Evolutionary conservation across 805 yeast species (phyloP).

Genomic region (Kuraishia floccosa): DNA sequence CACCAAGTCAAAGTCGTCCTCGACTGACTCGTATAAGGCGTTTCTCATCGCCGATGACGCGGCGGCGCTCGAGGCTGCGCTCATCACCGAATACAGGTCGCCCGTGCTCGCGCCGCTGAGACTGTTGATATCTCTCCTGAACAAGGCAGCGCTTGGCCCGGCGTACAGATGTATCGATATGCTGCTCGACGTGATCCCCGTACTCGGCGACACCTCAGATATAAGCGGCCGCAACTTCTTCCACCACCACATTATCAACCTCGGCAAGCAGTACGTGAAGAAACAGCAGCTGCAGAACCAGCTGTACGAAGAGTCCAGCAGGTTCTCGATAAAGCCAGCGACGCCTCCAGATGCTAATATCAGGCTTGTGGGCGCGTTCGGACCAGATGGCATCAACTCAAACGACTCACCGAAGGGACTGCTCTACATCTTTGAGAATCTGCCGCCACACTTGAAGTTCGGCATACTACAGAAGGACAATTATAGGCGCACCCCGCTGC

Average conservation of each 20-base stretch:
- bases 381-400: constrained; percentile 53
- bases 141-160: constrained; percentile 49
- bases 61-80: constrained; percentile 27
- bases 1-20: neutral
- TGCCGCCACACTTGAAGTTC: constrained; percentile 42
- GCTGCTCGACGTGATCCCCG: constrained; percentile 38
- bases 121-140: constrained; percentile 46
- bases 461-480: constrained; percentile 60
- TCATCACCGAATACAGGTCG: constrained; percentile 30
- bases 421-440: constrained; percentile 40
- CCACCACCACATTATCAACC: constrained; percentile 71
- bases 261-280: constrained; percentile 51
- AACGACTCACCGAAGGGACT: constrained; percentile 50
- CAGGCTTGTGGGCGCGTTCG: constrained; percentile 40
- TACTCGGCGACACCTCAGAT: constrained; percentile 54
- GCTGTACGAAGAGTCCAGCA: constrained; percentile 4
- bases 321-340: constrained; percentile 25
- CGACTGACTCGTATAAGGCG: constrained; percentile 10
- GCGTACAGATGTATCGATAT: constrained; percentile 46
- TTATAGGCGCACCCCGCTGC: constrained; percentile 76
- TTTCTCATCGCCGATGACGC: constrained; percentile 16
- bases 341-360: constrained; percentile 39
- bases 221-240: constrained; percentile 75
- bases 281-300: constrained; percentile 9
- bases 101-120: constrained; percentile 42